Evolutionary conservation across 495 filamentous ascomycete genomes (phyloP).

Genomic region (Xylaria cubensis): DNA sequence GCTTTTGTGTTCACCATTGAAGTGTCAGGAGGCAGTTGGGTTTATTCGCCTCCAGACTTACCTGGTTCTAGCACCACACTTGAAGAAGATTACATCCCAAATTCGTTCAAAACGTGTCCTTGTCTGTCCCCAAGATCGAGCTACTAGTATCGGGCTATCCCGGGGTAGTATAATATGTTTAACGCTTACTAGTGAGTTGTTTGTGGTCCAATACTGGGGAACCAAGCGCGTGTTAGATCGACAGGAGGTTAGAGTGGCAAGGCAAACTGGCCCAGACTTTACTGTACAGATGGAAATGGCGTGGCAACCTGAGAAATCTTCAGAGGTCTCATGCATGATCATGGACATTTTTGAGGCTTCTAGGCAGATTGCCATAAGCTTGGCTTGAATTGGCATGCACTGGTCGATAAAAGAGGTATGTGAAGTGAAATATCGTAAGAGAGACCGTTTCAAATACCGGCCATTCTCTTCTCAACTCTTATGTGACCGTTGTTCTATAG

Average conservation of each 20-base stretch:
- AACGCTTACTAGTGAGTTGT: not conserved
- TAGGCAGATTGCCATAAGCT: not conserved
- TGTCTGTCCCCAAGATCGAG: not conserved
- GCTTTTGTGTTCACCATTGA: not conserved
- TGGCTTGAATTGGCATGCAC: not conserved
- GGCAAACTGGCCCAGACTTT: not conserved
- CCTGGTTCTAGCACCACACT: not conserved
- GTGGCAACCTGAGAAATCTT: not conserved
- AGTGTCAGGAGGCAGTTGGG: not conserved
- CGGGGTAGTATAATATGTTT: not conserved
- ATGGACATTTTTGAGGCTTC: not conserved
- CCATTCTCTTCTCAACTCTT: not conserved
- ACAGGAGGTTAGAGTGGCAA: not conserved
- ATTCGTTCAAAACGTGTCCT: not conserved
- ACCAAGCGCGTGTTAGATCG: not conserved
- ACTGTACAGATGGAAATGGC: not conserved
- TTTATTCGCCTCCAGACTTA: not conserved
- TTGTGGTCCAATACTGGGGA: not conserved
- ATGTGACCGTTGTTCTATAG: conserved; percentile 1
- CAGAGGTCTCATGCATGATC: not conserved
- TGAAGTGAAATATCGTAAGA: not conserved
- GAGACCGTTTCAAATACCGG: too few relatives aligned
- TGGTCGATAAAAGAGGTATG: not conserved
- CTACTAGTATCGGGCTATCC: not conserved
- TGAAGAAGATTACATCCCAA: not conserved